phyloP scores from a whole-genome alignment of 148 eudicot species.

The Spergularia bocconei region DNA sequence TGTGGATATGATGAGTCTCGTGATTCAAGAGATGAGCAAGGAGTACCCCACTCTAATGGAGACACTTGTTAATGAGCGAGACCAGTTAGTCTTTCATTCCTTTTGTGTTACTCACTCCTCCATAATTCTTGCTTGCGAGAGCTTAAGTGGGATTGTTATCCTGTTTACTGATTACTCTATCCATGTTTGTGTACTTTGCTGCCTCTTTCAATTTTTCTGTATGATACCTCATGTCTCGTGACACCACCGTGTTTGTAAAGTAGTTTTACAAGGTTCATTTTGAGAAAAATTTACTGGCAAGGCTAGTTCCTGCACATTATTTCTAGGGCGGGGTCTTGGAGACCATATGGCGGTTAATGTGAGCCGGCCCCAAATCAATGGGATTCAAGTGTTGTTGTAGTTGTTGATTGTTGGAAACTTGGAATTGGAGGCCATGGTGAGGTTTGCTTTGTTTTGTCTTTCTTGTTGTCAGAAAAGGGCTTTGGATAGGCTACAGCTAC shows the following conservation, averaged over 20 bases:
- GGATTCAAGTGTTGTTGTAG: too few species aligned
- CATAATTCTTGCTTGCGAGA: neutral
- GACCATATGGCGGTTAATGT: too few species aligned
- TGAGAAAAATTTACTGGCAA: neutral
- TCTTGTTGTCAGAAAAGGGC: neutral
- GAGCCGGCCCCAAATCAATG: too few species aligned
- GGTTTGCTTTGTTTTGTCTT: neutral
- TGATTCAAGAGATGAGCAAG: slow-evolving; percentile 96
- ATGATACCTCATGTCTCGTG: neutral
- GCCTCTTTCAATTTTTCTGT: neutral
- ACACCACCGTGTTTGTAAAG: neutral
- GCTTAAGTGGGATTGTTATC: neutral
- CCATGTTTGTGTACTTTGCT: neutral
- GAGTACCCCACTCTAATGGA: slow-evolving; percentile 89
- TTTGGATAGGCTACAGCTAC: neutral
- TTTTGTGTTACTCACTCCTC: neutral
- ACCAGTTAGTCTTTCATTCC: slow-evolving; percentile 59
- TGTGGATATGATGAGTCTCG: slow-evolving; percentile 87
- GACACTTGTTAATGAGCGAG: slow-evolving; percentile 93
- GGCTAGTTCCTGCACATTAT: too few species aligned
- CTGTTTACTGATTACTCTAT: slow-evolving; percentile 1
- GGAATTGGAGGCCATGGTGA: too few species aligned
- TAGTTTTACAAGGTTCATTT: neutral
- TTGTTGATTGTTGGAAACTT: too few species aligned
- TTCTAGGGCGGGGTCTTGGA: neutral